Base-by-base conservation (phyloP, 352 stramenopile species). In the Pythium guiyangense region DNA sequence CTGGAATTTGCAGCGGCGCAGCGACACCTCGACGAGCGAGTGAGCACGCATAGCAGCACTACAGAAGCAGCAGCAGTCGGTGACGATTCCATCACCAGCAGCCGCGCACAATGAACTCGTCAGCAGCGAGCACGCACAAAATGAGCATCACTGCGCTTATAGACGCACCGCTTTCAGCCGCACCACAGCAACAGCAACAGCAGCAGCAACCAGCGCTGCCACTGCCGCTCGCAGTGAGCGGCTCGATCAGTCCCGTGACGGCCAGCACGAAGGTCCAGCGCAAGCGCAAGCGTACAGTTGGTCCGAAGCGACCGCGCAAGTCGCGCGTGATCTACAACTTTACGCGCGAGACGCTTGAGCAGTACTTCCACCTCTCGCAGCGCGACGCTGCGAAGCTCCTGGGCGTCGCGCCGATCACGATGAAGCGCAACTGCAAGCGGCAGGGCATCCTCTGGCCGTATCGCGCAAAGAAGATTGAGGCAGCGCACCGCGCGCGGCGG, bases 361-460 rank as follows among this genome's bases (percentile, higher is more conserved):
- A 78, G 63, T 82, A 79, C 70, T 81, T 53, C 22, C 73, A 73
- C 49, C 74, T 85, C 60, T 75, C 72, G 20, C 74, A 85, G 48
- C 71, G 74, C 27, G 65, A 80, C 45, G 74, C 74, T 11, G 74
- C 74, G 4, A 71, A 79, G 52, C 62, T 71, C 48, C 64, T 85
- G 49, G 74, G 74, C 22, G 72, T 82, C 17, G 70, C 74, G 37
- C 77, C 74, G 15, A 77, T 85, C 44, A 85, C 74, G 45, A 70
- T 85, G 51, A 84, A 84, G 59, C 65, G 74, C 57, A 84, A 80
- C 57, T 84, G 74, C 49, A 77, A 77, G 26, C 74, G 74, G 35
- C 67, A 74, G 5, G 74, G 74, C 44, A 84, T 84, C 53, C 68
- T 74, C n/a, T 84, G 74, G 74, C 74, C 74, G 35, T 84, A 82